phyloP scores from a whole-genome alignment of 345 rosid species.

The Mercurialis annua region DNA sequence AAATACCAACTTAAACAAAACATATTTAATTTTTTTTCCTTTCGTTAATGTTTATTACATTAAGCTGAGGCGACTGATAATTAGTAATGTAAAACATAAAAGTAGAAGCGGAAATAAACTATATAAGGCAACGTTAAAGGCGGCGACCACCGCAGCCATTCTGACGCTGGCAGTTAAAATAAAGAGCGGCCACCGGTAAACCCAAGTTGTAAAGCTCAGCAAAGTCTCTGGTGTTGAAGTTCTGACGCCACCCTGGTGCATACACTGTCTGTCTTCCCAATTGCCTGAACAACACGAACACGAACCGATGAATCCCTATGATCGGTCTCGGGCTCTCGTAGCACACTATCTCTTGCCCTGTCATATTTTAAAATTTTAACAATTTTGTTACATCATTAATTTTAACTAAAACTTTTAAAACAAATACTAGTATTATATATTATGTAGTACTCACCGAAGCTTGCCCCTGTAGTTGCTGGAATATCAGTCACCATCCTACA shows the following conservation, averaged over 20 bases:
- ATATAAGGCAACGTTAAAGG: too few relatives aligned
- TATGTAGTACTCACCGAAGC: constrained; percentile 41
- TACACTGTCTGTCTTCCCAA: constrained; percentile 83
- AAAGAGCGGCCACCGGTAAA: constrained; percentile 66
- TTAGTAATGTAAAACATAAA: too few relatives aligned
- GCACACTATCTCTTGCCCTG: constrained; percentile 72
- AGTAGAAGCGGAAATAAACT: too few relatives aligned
- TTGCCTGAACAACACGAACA: constrained; percentile 65
- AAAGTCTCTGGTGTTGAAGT: constrained; percentile 69
- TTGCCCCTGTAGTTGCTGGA: constrained; percentile 61
- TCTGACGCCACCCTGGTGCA: constrained; percentile 86
- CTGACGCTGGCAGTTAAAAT: constrained; percentile 83
- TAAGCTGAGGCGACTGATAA: too few relatives aligned
- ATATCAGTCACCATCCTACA: constrained; percentile 75
- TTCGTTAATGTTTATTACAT: too few relatives aligned
- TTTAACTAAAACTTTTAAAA: too few relatives aligned
- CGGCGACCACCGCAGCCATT: constrained; percentile 55
- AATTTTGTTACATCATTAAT: too few relatives aligned
- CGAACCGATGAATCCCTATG: constrained; percentile 73
- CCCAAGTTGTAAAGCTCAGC: constrained; percentile 89
- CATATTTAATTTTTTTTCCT: too few relatives aligned
- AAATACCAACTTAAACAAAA: too few relatives aligned
- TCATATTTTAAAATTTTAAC: background rate
- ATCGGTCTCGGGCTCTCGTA: constrained; percentile 79
- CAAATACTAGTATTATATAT: too few relatives aligned